Evolutionary conservation across 257 asterid species (phyloP), one percentile per base, ranked within the genome.

Genomic region (Ajuga chamaepitys): DNA sequence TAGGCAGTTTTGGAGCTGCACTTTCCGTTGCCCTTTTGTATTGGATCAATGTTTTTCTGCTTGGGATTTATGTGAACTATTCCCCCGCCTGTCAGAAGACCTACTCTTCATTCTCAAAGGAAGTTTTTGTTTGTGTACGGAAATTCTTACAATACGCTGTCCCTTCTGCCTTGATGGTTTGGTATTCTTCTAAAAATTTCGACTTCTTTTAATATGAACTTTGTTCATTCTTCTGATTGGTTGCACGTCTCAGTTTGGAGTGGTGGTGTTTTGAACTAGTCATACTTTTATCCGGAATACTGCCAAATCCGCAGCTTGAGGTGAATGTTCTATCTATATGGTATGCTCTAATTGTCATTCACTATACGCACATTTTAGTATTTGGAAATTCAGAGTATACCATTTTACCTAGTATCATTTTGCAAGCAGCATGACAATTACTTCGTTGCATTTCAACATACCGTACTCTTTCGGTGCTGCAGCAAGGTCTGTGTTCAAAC

Each of bases 381-480:
- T n/a, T n/a, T n/a, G n/a, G n/a, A n/a, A n/a, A n/a, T n/a, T n/a
- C n/a, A n/a, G n/a, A n/a, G n/a, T n/a, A n/a, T n/a, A n/a, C n/a
- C n/a, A n/a, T n/a, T n/a, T n/a, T n/a, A 41, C 9, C 22, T 4
- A 42, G 24, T 20, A n/a, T 25, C 17, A 9, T 21, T 44, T 58
- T 35, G 1, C 12, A 14, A 51, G 9, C 82, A 83, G 86, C 83
- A 59, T 80, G 55, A 77, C 83, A 10, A 63, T 74, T 7, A 71
- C 83, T 9, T 50, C 86, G 14, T 47, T 78, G 72, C 85, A 78
- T 76, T 83, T 71, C 65, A 80, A 58, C 12, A 32, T 81, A 68
- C 83, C 86, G 10, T 73, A 48, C 64, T 73, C 79, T 46, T 67
- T 80, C 4, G 84, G 79, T 35, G 78, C 71, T 42, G 86, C 85